Evolutionary conservation across 495 filamentous ascomycete genomes (phyloP).

Genomic region (Hyphodiscus hymeniophilus): DNA sequence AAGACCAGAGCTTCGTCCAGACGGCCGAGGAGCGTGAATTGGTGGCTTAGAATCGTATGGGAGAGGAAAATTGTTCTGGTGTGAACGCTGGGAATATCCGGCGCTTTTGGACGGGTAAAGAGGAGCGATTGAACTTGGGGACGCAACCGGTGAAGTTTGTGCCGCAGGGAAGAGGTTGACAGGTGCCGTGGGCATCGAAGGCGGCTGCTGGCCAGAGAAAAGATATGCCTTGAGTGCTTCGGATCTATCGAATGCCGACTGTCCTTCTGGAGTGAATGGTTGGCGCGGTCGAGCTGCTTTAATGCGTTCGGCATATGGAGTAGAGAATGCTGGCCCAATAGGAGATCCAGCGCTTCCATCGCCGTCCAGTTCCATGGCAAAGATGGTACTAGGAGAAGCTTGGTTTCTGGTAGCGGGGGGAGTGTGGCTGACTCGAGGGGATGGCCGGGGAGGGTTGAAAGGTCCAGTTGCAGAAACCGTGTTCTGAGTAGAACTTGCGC

Average conservation of each 20-base stretch:
- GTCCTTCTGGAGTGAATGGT: neutral
- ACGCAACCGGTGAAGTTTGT: neutral
- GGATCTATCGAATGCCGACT: conserved; percentile 17
- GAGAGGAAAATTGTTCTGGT: conserved; percentile 5
- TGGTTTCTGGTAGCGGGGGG: conserved; percentile 25
- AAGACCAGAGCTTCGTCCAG: conserved; percentile 17
- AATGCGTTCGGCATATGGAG: conserved; percentile 58
- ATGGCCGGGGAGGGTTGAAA: conserved; percentile 28
- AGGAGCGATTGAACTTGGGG: neutral
- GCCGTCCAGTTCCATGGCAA: conserved; percentile 59
- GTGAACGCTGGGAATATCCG: neutral
- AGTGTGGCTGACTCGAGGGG: conserved; percentile 22
- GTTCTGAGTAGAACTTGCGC: conserved; percentile 30
- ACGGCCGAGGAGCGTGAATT: neutral
- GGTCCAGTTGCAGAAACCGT: conserved; percentile 19
- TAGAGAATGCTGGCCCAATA: conserved; percentile 58
- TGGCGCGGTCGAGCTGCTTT: conserved; percentile 36
- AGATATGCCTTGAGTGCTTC: conserved; percentile 34
- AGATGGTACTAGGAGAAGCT: conserved; percentile 45
- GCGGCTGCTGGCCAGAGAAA: conserved; percentile 22
- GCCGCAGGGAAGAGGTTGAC: neutral
- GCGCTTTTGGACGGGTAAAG: conserved; percentile 1
- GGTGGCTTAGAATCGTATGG: conserved; percentile 2
- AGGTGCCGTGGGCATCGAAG: neutral
- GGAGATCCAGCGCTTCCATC: conserved; percentile 32